Evolutionary conservation across 139 green algal genomes (phyloP), one percentile per base, ranked within the genome.

Genomic region (Chlorella sp.): DNA sequence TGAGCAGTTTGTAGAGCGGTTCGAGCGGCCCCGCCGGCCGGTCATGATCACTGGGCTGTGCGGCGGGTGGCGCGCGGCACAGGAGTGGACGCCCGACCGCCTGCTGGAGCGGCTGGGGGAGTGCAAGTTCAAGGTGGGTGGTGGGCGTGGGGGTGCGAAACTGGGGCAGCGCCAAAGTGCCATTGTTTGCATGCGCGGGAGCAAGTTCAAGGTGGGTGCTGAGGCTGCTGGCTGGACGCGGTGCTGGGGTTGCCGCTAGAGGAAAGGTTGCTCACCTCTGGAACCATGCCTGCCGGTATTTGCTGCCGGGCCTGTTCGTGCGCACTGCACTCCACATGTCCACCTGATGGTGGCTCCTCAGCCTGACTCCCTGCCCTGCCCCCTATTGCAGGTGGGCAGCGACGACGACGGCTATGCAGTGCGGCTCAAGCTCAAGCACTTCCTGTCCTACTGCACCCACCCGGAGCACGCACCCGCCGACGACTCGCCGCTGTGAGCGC

Each of bases 351-450:
- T 32, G n/a, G 60, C 60, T n/a, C 21, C 21, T 30, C 18, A 30
- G 1, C 17, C 6, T 16, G n/a, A 9, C 60, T 18, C 60, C 23
- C 60, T n/a, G 20, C 28, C 21, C 30, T 67, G 60, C 60, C 20
- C 60, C 20, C 60, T 67, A 18, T 16, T 6, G 9, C 93, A 98
- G 95, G 94, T 98, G 15, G 96, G 96, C 41, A 91, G 84, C 20
- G 96, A 98, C 78, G 95, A 98, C 84, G 96, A 98, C 41, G 96
- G 96, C 13, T 98, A 98, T 70, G 88, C 94, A 3, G 95, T 98
- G 57, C 92, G 96, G 1, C 81, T 98, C 82, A 92, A 90, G 47
- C 82, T 98, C 13, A 88, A 90, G 41, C 89, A 96, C 85, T 98
- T 95, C 87, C 71, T 95, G 68, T 30, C 86, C 57, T 98, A 98